Percentiles rank a stretch among this genome's conserved stretches.
phyloP scores from a whole-genome alignment of 495 filamentous ascomycete genomes.

The Bacidia rubella region DNA sequence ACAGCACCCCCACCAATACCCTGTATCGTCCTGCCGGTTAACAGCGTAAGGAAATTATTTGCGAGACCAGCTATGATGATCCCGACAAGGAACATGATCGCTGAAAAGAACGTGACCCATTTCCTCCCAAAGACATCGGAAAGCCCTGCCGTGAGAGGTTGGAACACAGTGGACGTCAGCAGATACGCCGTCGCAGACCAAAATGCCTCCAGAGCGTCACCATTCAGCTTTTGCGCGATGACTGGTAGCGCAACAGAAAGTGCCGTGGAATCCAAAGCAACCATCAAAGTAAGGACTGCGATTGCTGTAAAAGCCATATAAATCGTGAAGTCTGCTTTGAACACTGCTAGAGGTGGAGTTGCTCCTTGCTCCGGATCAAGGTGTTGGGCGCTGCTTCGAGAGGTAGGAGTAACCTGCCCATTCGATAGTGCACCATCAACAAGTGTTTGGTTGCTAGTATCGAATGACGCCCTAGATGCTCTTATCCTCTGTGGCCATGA shows the following conservation, averaged over 20 bases:
- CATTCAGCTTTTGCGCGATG: slow-evolving; percentile 32
- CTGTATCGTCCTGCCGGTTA: slow-evolving; percentile 56
- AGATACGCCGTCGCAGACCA: slow-evolving; percentile 44
- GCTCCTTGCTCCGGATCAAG: background rate
- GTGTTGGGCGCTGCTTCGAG: background rate
- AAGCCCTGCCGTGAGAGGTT: slow-evolving; percentile 31
- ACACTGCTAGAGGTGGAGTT: background rate
- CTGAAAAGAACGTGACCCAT: slow-evolving; percentile 25
- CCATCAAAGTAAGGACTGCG: slow-evolving; percentile 47
- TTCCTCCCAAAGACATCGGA: slow-evolving; percentile 20
- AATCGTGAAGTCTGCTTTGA: slow-evolving; percentile 11
- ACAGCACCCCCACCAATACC: slow-evolving; percentile 60
- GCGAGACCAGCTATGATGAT: slow-evolving; percentile 26
- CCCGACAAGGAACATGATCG: slow-evolving; percentile 16
- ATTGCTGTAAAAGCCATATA: slow-evolving; percentile 37
- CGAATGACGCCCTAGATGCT: background rate
- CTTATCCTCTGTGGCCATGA: background rate
- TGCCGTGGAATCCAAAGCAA: slow-evolving; percentile 63
- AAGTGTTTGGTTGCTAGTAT: background rate
- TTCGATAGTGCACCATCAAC: background rate
- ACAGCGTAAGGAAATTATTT: slow-evolving; percentile 42
- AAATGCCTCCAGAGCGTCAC: slow-evolving; percentile 43
- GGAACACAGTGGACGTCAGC: slow-evolving; percentile 37
- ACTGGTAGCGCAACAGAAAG: slow-evolving; percentile 58
- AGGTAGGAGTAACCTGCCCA: background rate